A percentile compares a stretch with the other conserved stretches of the same genome.
phyloP scores from a whole-genome alignment of 345 rosid genomes.

The Eucalyptus erythrocorys region DNA sequence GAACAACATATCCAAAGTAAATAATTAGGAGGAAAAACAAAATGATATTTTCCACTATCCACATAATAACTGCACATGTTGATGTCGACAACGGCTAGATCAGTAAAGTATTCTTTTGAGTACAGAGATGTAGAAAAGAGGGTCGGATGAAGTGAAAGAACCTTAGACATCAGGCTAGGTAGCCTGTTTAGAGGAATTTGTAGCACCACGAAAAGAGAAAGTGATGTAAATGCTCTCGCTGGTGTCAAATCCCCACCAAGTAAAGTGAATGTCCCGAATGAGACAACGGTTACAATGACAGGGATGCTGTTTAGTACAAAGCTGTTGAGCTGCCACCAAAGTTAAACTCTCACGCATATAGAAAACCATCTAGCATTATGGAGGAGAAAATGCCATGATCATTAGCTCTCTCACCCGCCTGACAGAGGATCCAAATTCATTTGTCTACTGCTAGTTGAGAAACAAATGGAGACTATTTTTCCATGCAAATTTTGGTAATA shows the following conservation, averaged over 20 bases:
- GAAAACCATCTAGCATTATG: not conserved
- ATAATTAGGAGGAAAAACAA: not conserved
- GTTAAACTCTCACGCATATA: not conserved
- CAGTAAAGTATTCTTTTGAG: no score
- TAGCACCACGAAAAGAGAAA: not conserved
- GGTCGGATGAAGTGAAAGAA: not conserved
- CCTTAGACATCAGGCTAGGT: conserved; percentile 86
- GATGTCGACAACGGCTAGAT: no score
- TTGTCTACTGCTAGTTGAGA: not conserved
- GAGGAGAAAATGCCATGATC: not conserved
- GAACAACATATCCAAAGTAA: not conserved
- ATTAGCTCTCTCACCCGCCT: not conserved
- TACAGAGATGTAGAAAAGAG: not conserved
- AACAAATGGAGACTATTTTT: not conserved
- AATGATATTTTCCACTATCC: not conserved
- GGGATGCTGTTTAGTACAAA: conserved; percentile 85
- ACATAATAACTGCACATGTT: not conserved
- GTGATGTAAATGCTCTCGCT: not conserved
- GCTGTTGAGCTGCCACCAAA: conserved; percentile 61
- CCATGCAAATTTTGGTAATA: not conserved
- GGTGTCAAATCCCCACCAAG: conserved; percentile 56
- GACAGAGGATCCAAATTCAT: not conserved
- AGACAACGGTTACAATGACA: conserved; percentile 69
- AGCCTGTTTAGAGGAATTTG: conserved; percentile 71
- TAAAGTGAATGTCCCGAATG: conserved; percentile 80